Percentiles rank a stretch among this genome's conserved stretches.
Conservation (phyloP, 164 flowering plant genomes). For the Vitis labrusca region DNA sequence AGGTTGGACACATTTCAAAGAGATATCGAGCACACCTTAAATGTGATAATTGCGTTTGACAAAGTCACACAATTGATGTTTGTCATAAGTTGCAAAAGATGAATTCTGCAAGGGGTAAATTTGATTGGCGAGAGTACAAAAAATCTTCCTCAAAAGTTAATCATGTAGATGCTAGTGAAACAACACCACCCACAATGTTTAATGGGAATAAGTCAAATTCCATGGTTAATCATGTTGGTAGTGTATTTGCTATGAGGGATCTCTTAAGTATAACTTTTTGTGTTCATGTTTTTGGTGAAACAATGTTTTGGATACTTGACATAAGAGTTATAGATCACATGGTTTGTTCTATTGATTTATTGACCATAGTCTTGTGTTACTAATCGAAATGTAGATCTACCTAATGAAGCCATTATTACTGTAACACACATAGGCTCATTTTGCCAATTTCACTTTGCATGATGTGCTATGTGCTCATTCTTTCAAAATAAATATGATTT, state of each 20-base stretch:
- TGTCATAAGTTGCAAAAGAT: not conserved
- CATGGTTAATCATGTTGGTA: not conserved
- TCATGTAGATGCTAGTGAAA: not conserved
- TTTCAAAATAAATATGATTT: too few relatives aligned
- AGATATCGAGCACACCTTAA: not conserved
- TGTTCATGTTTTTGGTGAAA: not conserved
- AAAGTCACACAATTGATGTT: not conserved
- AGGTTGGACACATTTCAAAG: not conserved
- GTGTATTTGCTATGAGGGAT: not conserved
- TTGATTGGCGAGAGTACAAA: not conserved
- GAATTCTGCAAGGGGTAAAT: not conserved
- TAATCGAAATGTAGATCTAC: too few relatives aligned
- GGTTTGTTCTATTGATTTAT: too few relatives aligned
- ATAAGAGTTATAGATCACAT: too few relatives aligned
- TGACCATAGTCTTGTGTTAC: too few relatives aligned
- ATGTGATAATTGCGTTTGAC: not conserved
- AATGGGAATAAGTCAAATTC: not conserved
- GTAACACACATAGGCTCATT: too few relatives aligned
- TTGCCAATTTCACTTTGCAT: too few relatives aligned
- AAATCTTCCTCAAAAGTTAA: not conserved
- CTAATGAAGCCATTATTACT: too few relatives aligned
- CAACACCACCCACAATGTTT: not conserved
- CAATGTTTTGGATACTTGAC: not conserved
- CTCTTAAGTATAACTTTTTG: not conserved
- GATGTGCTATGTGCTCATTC: too few relatives aligned